Percentiles rank a stretch among this genome's conserved stretches.
These are phyloP conservation scores for Lodderomyces jiufengensis DNA, from an alignment of 1,139 yeast genomes.

Conservation along the genomic window DNA sequence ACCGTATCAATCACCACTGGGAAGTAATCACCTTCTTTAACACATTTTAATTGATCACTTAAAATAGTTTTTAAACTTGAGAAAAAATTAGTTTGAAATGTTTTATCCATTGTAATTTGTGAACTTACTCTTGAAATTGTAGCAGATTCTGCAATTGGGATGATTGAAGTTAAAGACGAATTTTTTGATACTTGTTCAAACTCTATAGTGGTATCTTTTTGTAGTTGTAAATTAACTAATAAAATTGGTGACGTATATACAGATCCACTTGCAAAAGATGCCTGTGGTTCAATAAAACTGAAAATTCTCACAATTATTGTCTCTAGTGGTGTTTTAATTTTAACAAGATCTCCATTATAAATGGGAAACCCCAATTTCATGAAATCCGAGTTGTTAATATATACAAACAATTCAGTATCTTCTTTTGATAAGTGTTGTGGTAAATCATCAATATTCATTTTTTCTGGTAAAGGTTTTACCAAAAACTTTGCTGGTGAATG, in stretches of 20 bases:
- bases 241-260: constrained; percentile 66
- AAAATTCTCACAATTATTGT: constrained; percentile 45
- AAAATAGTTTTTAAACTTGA: constrained; percentile 62
- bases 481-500: constrained; percentile 15
- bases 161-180: constrained; percentile 18
- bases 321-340: constrained; percentile 23
- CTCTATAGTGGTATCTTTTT: constrained; percentile 26
- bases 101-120: constrained; percentile 64
- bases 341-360: constrained; percentile 67
- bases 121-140: constrained; percentile 70
- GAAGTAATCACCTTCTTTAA: constrained; percentile 60
- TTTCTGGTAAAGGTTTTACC: constrained; percentile 30
- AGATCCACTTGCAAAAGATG: constrained; percentile 29
- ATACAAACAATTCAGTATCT: constrained; percentile 47
- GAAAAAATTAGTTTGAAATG: constrained; percentile 62
- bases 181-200: constrained; percentile 19
- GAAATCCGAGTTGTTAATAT: constrained; percentile 50
- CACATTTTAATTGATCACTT: constrained; percentile 54
- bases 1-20: constrained; percentile 77
- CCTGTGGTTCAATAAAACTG: constrained; percentile 64
- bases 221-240: constrained; percentile 46
- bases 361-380: constrained; percentile 52
- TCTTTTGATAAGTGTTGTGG: constrained; percentile 34
- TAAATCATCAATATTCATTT: constrained; percentile 22
- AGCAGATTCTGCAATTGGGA: constrained; percentile 41